These are phyloP conservation scores for Umbelopsis isabellina DNA, from an alignment of 192 early-diverging fungal species.

Conservation along the genomic window DNA sequence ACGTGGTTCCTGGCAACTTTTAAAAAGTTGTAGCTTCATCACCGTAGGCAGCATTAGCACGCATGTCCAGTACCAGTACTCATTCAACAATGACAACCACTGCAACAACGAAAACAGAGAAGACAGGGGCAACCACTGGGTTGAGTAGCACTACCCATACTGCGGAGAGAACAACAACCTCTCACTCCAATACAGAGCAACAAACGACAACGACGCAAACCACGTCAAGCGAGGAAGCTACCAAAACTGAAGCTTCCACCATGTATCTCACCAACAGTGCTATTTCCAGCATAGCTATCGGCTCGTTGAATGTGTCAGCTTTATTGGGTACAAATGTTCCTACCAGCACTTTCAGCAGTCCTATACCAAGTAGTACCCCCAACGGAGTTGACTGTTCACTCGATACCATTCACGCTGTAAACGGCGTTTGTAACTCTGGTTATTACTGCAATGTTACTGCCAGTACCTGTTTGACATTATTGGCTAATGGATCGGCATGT, in stretches of 20 bases:
- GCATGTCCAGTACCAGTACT: too few relatives aligned
- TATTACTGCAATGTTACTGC: conserved; percentile 2
- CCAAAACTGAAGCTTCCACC: not conserved
- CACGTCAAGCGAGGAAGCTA: not conserved
- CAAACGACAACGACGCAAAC: not conserved
- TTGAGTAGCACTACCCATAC: too few relatives aligned
- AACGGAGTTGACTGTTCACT: conserved; percentile 8
- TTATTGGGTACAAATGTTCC: not conserved
- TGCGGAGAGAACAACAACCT: not conserved
- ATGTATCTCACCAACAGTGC: conserved; percentile 16
- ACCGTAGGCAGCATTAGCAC: too few relatives aligned
- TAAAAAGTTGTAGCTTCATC: too few relatives aligned
- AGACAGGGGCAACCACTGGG: too few relatives aligned
- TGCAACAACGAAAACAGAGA: too few relatives aligned
- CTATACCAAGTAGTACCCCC: not conserved
- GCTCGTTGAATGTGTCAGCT: not conserved
- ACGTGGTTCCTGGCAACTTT: too few relatives aligned
- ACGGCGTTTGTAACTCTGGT: conserved; percentile 5
- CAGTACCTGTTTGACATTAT: not conserved
- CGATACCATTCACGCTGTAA: not conserved
- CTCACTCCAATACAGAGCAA: not conserved
- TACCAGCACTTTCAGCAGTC: not conserved
- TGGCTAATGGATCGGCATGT: not conserved
- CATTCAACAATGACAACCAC: too few relatives aligned
- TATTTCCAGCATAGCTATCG: not conserved